Evolutionary conservation across 768 basidiomycete species (phyloP).

Genomic region (Scleroderma citrinum): DNA sequence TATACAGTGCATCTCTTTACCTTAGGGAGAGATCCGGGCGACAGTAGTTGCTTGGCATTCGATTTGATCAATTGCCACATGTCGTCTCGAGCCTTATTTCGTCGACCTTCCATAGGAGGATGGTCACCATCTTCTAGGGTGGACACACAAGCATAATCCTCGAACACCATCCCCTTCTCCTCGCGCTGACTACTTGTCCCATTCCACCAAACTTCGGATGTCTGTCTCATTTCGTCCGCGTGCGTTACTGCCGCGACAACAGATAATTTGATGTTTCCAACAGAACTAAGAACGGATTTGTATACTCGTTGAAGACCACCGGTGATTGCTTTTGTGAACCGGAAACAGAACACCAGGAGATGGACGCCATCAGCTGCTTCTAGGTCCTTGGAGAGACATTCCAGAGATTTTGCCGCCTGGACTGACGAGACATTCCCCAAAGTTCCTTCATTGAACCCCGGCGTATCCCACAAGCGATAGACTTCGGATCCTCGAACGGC

Average conservation of each 20-base stretch:
- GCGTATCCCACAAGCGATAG: neutral
- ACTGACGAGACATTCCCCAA: neutral
- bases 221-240: neutral
- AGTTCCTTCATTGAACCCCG: neutral
- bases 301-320: neutral
- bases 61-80: neutral
- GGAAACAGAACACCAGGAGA: conserved; percentile 1
- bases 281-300: neutral
- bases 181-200: neutral
- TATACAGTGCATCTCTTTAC: neutral
- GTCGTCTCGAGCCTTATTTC: neutral
- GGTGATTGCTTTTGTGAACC: neutral
- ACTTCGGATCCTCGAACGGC: neutral
- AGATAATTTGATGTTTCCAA: neutral
- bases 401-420: neutral
- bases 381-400: neutral
- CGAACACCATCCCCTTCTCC: neutral
- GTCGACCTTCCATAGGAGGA: neutral
- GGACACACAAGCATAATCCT: neutral
- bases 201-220: neutral
- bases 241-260: neutral
- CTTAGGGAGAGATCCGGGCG: neutral
- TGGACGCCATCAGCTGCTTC: neutral
- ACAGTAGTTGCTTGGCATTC: neutral
- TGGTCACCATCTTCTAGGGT: neutral